phyloP scores from a whole-genome alignment of 352 stramenopile genomes.

The Peronospora tabacina region DNA sequence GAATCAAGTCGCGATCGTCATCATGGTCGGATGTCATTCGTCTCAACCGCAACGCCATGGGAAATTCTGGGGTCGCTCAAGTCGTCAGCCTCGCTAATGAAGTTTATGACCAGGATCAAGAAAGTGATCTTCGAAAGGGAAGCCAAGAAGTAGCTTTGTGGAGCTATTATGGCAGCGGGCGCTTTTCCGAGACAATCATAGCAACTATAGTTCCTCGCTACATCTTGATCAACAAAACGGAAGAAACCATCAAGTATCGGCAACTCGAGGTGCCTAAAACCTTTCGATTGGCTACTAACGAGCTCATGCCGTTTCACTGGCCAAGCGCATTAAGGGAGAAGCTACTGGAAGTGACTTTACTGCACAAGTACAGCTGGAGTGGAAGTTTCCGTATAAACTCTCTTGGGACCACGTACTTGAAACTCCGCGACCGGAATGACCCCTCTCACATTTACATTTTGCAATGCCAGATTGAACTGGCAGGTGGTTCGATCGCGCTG shows the following conservation, averaged over 20 bases:
- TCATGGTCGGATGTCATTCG: constrained; percentile 82
- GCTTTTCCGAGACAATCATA: constrained; percentile 82
- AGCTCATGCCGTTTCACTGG: constrained; percentile 81
- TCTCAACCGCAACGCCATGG: constrained; percentile 83
- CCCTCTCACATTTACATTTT: constrained; percentile 81
- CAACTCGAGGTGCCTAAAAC: constrained; percentile 72
- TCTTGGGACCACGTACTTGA: constrained; percentile 80
- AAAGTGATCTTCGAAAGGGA: constrained; percentile 54
- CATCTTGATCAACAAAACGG: constrained; percentile 84
- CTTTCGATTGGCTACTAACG: constrained; percentile 60
- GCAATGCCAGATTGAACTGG: constrained; percentile 80
- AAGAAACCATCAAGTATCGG: constrained; percentile 78
- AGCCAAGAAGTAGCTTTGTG: constrained; percentile 78
- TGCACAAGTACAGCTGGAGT: constrained; percentile 79
- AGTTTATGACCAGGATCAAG: constrained; percentile 45
- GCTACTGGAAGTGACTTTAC: constrained; percentile 75
- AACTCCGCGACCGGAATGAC: constrained; percentile 66
- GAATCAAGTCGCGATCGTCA: constrained; percentile 65
- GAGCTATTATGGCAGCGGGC: constrained; percentile 76
- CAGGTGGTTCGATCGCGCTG: constrained; percentile 77
- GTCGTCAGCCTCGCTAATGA: constrained; percentile 79
- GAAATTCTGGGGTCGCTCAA: constrained; percentile 82
- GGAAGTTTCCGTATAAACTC: constrained; percentile 83
- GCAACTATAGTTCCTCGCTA: constrained; percentile 81
- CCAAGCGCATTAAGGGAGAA: constrained; percentile 67